Evolutionary conservation across 2,329 filamentous ascomycete species (phyloP).

Genomic region (Didymella arachidicola): DNA sequence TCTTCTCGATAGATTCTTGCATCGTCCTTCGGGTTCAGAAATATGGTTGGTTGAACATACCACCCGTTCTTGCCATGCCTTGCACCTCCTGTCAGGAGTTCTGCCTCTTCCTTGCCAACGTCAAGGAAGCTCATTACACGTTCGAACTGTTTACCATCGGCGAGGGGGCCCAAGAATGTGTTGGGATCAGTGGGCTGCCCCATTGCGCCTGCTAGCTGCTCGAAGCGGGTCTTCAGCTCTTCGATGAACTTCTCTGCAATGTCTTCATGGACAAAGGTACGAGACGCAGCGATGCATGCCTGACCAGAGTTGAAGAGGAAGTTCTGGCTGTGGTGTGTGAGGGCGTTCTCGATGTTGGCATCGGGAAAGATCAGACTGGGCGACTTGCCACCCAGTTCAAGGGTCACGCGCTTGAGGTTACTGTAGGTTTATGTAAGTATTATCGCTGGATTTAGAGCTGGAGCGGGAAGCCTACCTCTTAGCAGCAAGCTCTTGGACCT

Average conservation of each 20-base stretch:
- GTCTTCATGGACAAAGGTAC: slow-evolving; percentile 40
- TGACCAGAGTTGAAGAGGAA: slow-evolving; percentile 41
- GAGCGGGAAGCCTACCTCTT: slow-evolving; percentile 18
- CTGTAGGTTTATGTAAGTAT: slow-evolving; percentile 10
- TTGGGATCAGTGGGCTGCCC: slow-evolving; percentile 30
- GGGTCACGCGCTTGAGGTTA: slow-evolving; percentile 52
- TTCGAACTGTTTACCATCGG: slow-evolving; percentile 39
- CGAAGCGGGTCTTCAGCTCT: slow-evolving; percentile 35
- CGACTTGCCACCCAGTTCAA: slow-evolving; percentile 59
- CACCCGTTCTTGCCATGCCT: slow-evolving; percentile 39
- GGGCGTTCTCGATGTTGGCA: slow-evolving; percentile 57
- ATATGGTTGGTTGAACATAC: slow-evolving; percentile 43
- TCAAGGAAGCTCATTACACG: slow-evolving; percentile 43
- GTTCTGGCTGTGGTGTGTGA: slow-evolving; percentile 34
- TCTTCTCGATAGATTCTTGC: slow-evolving; percentile 40
- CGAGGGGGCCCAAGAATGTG: slow-evolving; percentile 43
- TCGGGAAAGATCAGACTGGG: slow-evolving; percentile 58
- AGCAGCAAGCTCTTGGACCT: slow-evolving; percentile 44
- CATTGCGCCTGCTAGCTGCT: slow-evolving; percentile 28
- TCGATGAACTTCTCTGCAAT: slow-evolving; percentile 43
- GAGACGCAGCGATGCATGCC: slow-evolving; percentile 38
- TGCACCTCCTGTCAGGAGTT: slow-evolving; percentile 40
- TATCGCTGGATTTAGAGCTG: too few relatives aligned
- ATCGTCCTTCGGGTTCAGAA: slow-evolving; percentile 36
- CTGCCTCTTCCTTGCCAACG: slow-evolving; percentile 35